Base-by-base conservation (phyloP, 345 rosid species). In the Moricandia arvensis region DNA sequence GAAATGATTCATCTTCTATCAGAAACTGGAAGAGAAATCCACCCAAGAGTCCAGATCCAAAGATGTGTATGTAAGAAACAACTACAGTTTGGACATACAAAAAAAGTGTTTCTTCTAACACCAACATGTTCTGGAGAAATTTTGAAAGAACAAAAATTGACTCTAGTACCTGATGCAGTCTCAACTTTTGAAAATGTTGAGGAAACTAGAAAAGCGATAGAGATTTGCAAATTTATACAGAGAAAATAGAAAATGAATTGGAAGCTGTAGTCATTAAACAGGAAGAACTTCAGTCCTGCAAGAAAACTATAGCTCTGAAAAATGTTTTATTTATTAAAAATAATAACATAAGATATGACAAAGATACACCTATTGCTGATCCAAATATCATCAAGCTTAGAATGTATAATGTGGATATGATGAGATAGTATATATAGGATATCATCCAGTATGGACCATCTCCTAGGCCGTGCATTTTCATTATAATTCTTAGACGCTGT, bases 401-500 rank as follows among this genome's bases (percentile, higher is more conserved):
- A 79, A 90, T 82, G 82, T 94, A 91, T 35, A 87, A 37, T 35
- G 70, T 72, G 24, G 95, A 94, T 75, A 91, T 80, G 80, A 67
- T 47, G 16, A 94, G 86, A 81, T 89, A 90, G 83, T 90, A 93
- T 18, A 80, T 85, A 37, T 93, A 93, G 35, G 97, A 73, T 53
- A 93, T 90, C 81, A 90, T 59, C 97, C 95, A 91, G 66, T 94
- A 94, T 35, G 98, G 96, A 60, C 90, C 97, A 71, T 94, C 95
- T 45, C 97, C 91, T 71, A 94, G 93, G 27, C 97, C 96, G 3
- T 94, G 98, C 98, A 94, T 94, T 82, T 90, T 90, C 98, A 94
- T 94, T 89, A 94, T 94, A 59, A 91, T 85, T 75, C 96, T 83
- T 71, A 91, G 80, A 54, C 81, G 91, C 35, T 88, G 90, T 61